Evolutionary conservation across 495 filamentous ascomycete genomes (phyloP), one percentile per base, ranked within the genome.

Genomic region (Annulohypoxylon maeteangense): DNA sequence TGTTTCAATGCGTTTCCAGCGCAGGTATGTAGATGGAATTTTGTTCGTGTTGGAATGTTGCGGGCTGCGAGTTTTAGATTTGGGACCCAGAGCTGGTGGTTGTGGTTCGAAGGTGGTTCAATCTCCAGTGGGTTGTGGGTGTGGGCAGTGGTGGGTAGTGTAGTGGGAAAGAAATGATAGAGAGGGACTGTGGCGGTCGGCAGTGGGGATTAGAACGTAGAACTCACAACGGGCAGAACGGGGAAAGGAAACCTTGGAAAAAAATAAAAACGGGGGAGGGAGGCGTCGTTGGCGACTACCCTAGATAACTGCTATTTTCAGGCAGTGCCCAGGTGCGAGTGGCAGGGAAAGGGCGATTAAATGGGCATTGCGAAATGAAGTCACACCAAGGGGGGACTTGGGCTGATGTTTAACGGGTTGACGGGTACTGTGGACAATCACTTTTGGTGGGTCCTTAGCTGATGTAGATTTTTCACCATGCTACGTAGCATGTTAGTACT

Each of bases 341-440:
- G 65, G 65, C 58, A 59, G 60, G 61, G 50, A 61, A 58, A 65
- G 38, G 70, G 23, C 60, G 56, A 68, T 65, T 64, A 62, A 68
- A 72, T 68, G 65, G 70, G 45, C 38, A 65, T 72, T 65, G 60
- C 70, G 65, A 73, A 68, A 73, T 73, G 70, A 73, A 73, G 70
- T 73, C 70, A 73, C 70, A 73, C 70, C 50, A 65, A 68, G 65
- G 70, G 65, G 70, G 38, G 53, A 54, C 48, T 64, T 67, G 58
- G 45, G 61, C 53, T 57, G 61, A 72, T 32, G 48, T 48, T 47
- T 61, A 53, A 68, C 70, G 64, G 70, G 65, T 56, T 72, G 70
- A 65, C 70, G 61, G 70, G 70, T 68, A 68, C 65, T 65, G 55
- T 62, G 51, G 65, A 68, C 65, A 65, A 65, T 68, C 54, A 68